A percentile compares a stretch with the other conserved stretches of the same genome.
phyloP scores from a whole-genome alignment of 2,329 filamentous ascomycete genomes.

The Trichoderma sp. region DNA sequence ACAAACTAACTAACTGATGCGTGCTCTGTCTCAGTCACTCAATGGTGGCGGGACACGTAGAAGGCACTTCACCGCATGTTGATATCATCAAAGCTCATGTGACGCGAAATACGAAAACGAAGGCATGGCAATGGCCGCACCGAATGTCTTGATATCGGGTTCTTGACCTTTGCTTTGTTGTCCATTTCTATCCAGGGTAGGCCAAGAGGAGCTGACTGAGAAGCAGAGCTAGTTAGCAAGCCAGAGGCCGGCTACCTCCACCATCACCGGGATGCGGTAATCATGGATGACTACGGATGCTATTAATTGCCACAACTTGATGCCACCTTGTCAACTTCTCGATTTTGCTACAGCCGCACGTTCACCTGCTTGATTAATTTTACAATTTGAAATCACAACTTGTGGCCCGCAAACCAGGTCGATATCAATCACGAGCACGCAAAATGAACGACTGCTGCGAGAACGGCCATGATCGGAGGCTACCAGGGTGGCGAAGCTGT shows the following conservation, averaged over 20 bases:
- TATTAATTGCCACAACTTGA: background rate
- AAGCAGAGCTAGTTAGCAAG: background rate
- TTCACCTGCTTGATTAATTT: background rate
- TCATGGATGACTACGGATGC: background rate
- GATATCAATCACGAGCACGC: background rate
- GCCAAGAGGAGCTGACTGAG: background rate
- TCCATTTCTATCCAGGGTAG: background rate
- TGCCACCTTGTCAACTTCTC: background rate
- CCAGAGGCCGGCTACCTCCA: background rate
- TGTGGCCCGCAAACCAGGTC: background rate
- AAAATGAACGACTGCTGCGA: background rate
- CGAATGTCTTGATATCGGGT: background rate
- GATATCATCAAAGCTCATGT: background rate
- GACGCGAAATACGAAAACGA: background rate
- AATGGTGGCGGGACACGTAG: background rate
- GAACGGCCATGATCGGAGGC: background rate
- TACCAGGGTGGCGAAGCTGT: constrained; percentile 6
- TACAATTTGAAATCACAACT: background rate
- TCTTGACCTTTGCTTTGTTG: background rate
- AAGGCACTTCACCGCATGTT: background rate
- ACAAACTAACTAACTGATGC: background rate
- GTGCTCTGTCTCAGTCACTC: background rate
- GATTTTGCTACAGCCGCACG: background rate
- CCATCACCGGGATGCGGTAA: background rate
- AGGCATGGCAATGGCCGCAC: background rate